Evolutionary conservation across 441 rosid species (phyloP).

Genomic region (Gossypium aridum): DNA sequence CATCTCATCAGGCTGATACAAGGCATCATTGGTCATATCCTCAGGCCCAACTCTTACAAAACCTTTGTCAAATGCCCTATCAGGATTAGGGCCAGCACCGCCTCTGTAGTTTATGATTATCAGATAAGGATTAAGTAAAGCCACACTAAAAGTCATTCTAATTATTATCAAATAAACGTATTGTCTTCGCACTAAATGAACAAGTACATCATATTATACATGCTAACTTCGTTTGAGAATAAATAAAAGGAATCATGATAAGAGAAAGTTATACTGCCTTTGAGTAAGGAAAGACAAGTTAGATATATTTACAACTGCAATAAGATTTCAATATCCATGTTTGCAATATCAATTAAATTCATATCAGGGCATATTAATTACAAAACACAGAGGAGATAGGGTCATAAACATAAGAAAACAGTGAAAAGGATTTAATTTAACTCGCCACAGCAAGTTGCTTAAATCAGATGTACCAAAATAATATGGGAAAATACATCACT

Average conservation of each 20-base stretch:
- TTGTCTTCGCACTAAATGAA: background rate
- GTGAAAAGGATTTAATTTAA: background rate
- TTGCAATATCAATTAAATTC: background rate
- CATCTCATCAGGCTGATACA: conserved; percentile 29
- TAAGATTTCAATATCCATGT: background rate
- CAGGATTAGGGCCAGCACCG: conserved; percentile 22
- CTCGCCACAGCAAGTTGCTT: background rate
- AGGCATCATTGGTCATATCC: conserved; percentile 20
- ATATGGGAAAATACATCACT: background rate
- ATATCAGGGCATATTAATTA: background rate
- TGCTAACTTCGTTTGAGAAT: background rate
- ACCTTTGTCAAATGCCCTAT: conserved; percentile 24
- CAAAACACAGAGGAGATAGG: background rate
- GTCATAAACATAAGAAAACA: background rate
- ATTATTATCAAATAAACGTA: conserved; percentile 1
- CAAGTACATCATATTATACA: background rate
- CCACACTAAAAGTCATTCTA: background rate
- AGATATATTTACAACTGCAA: background rate
- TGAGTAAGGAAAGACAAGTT: background rate
- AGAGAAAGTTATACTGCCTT: background rate
- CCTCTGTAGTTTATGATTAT: conserved; percentile 19
- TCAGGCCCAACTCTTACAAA: conserved; percentile 16
- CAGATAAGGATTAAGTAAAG: conserved; percentile 4
- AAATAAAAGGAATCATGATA: background rate
- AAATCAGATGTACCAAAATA: background rate